phyloP scores from a whole-genome alignment of 257 asterid species.

The Forsythia suspensa region DNA sequence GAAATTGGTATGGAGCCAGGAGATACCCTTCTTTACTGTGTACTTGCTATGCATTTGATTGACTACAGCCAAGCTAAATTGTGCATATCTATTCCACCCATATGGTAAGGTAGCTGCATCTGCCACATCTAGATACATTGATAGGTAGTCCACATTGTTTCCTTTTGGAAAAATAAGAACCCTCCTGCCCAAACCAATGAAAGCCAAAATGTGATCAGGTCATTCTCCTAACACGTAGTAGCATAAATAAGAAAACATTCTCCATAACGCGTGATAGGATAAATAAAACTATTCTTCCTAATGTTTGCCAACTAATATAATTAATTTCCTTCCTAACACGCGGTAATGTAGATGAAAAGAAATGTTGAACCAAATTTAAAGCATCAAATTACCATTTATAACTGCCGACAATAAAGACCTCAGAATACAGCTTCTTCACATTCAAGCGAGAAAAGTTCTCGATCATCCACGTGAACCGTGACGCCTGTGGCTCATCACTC shows the following conservation, averaged over 20 bases:
- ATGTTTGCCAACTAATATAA: not conserved
- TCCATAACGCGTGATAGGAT: not conserved
- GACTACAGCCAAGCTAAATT: slow-evolving; percentile 86
- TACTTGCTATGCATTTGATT: slow-evolving; percentile 69
- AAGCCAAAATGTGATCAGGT: slow-evolving; percentile 13
- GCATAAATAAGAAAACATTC: not conserved
- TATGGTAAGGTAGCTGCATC: slow-evolving; percentile 74
- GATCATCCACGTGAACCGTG: slow-evolving; percentile 83
- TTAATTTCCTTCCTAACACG: slow-evolving; percentile 6
- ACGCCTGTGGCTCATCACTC: slow-evolving; percentile 83
- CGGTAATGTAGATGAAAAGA: slow-evolving; percentile 10
- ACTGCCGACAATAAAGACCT: slow-evolving; percentile 72
- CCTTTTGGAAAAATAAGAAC: slow-evolving; percentile 95
- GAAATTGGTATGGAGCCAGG: slow-evolving; percentile 2
- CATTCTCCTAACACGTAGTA: not conserved
- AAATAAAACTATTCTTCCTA: not conserved
- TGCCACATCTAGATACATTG: slow-evolving; percentile 92
- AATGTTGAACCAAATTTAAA: slow-evolving; percentile 8
- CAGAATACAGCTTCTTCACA: slow-evolving; percentile 83
- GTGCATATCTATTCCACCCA: slow-evolving; percentile 95
- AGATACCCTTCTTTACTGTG: slow-evolving; percentile 73
- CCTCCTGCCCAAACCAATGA: slow-evolving; percentile 65
- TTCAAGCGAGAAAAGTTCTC: slow-evolving; percentile 73
- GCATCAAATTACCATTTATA: slow-evolving; percentile 66
- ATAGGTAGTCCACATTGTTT: slow-evolving; percentile 81